Evolutionary conservation across 164 flowering plant species (phyloP).

Genomic region (Dillenia turbinata): DNA sequence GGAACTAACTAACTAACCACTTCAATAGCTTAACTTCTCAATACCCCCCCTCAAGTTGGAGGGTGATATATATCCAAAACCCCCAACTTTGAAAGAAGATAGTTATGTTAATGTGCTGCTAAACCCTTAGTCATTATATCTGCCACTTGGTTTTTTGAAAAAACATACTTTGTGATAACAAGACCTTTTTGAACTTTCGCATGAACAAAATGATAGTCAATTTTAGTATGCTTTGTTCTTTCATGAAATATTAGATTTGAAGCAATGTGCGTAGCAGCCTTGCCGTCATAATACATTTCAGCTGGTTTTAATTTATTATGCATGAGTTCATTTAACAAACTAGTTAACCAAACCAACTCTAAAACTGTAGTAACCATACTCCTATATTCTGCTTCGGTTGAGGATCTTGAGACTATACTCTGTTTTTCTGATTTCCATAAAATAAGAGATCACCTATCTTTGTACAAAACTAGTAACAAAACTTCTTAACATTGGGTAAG

Average conservation of each 20-base stretch:
- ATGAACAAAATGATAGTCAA: not conserved
- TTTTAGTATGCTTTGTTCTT: not conserved
- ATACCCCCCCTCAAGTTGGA: constrained; percentile 2
- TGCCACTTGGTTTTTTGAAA: not conserved
- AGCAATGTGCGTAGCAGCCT: not conserved
- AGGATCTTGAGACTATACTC: not conserved
- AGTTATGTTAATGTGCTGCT: not conserved
- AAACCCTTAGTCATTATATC: not conserved
- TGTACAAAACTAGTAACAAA: not conserved
- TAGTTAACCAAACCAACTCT: not conserved
- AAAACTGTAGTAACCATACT: not conserved
- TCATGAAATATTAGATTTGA: not conserved
- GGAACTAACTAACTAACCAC: no score
- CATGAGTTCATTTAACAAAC: not conserved
- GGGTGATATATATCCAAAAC: not conserved
- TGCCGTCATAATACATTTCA: not conserved
- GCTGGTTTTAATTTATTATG: not conserved
- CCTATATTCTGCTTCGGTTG: not conserved
- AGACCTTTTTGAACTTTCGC: not conserved
- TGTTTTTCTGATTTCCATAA: not conserved
- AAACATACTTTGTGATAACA: not conserved
- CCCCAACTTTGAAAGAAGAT: not conserved
- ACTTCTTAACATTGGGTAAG: not conserved
- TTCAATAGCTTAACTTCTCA: not conserved
- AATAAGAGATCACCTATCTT: not conserved